Percentiles rank a stretch among this genome's conserved stretches.
Evolutionary conservation across 2,329 filamentous ascomycete species (phyloP).

Genomic region (Sclerotinia subarctica): DNA sequence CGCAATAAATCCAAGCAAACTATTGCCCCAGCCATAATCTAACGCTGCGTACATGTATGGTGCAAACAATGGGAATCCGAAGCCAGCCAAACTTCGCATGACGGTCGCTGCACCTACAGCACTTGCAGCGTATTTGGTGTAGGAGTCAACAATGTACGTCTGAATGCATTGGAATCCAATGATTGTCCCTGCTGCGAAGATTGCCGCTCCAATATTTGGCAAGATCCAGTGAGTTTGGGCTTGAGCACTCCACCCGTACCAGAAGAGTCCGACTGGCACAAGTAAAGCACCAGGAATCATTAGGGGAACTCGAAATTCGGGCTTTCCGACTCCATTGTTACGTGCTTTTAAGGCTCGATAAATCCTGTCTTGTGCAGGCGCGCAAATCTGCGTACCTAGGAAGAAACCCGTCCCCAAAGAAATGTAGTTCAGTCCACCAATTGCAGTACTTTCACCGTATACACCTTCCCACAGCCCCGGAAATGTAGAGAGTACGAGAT

Average conservation of each 20-base stretch:
- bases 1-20: slow-evolving; percentile 48
- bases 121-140: slow-evolving; percentile 39
- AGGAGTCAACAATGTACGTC: slow-evolving; percentile 55
- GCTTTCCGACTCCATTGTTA: slow-evolving; percentile 40
- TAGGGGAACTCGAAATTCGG: slow-evolving; percentile 63
- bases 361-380: slow-evolving; percentile 38
- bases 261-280: slow-evolving; percentile 54
- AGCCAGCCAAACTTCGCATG: slow-evolving; percentile 33
- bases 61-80: slow-evolving; percentile 35
- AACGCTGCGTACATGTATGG: slow-evolving; percentile 35
- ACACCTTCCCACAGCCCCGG: slow-evolving; percentile 53
- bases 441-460: slow-evolving; percentile 55
- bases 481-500: slow-evolving; percentile 58
- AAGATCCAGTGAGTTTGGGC: slow-evolving; percentile 53
- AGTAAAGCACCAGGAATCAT: slow-evolving; percentile 54
- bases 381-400: slow-evolving; percentile 39
- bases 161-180: slow-evolving; percentile 38
- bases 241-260: slow-evolving; percentile 57
- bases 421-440: slow-evolving; percentile 56
- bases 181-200: slow-evolving; percentile 49
- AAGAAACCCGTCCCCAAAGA: slow-evolving; percentile 46
- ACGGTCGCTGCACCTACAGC: slow-evolving; percentile 42
- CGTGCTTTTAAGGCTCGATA: slow-evolving; percentile 32
- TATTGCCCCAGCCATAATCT: slow-evolving; percentile 50
- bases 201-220: slow-evolving; percentile 53